Percentiles rank a stretch among this genome's conserved stretches.
Conservation (phyloP, 768 basidiomycete species). For the Hericium coralloides region DNA sequence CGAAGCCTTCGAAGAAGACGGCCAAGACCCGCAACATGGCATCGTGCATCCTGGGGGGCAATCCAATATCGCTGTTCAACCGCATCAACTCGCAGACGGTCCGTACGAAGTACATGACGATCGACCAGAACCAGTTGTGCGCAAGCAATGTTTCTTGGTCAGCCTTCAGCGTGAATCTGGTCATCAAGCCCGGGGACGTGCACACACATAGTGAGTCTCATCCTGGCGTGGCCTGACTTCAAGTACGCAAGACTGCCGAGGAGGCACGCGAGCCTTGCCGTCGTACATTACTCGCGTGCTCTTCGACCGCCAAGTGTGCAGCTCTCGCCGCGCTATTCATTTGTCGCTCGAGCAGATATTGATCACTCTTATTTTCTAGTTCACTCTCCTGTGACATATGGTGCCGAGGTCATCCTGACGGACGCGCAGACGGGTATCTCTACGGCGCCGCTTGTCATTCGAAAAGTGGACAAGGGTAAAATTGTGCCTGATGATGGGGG, state of each 20-base stretch:
- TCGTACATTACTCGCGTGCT: not conserved
- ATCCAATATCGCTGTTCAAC: slow-evolving; percentile 89
- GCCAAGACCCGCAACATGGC: slow-evolving; percentile 90
- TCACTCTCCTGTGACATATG: slow-evolving; percentile 85
- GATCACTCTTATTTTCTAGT: slow-evolving; percentile 22
- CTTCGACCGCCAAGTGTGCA: slow-evolving; percentile 3
- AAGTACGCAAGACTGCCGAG: not conserved
- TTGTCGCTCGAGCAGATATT: not conserved
- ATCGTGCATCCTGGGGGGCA: slow-evolving; percentile 82
- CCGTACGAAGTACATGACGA: slow-evolving; percentile 95
- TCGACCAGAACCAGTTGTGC: slow-evolving; percentile 74
- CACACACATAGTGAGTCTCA: slow-evolving; percentile 58
- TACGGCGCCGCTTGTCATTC: slow-evolving; percentile 78
- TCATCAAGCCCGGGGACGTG: slow-evolving; percentile 61
- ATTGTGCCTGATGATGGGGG: slow-evolving; percentile 85
- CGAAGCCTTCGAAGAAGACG: slow-evolving; percentile 95
- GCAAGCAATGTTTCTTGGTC: slow-evolving; percentile 92
- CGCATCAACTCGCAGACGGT: slow-evolving; percentile 96
- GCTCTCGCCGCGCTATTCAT: not conserved
- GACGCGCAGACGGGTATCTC: slow-evolving; percentile 81
- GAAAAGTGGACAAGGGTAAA: slow-evolving; percentile 87
- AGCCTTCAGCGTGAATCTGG: slow-evolving; percentile 88
- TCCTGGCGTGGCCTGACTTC: slow-evolving; percentile 23
- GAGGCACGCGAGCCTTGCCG: not conserved
- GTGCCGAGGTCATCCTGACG: slow-evolving; percentile 78